phyloP scores from a whole-genome alignment of 257 asterid genomes.

The Jacaranda mimosifolia region DNA sequence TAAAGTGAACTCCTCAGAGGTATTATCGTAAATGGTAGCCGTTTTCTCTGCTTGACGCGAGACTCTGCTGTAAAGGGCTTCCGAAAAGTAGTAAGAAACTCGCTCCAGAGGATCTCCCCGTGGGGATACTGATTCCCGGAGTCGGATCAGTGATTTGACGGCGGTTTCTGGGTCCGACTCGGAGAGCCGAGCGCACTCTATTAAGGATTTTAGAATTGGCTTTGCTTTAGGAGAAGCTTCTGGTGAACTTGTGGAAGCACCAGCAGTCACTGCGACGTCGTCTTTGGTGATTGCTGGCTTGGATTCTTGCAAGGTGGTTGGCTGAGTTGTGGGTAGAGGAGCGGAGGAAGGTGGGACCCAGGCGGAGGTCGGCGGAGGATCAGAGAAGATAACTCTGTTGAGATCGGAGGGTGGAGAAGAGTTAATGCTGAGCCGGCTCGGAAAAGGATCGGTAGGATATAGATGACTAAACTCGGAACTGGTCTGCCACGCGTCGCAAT shows the following conservation, averaged over 20 bases:
- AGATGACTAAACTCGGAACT: constrained; percentile 54
- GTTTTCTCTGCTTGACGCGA: constrained; percentile 41
- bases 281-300: constrained; percentile 35
- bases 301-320: constrained; percentile 18
- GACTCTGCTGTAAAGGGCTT: constrained; percentile 70
- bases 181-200: constrained; percentile 71
- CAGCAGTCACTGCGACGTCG: constrained; percentile 37
- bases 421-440: constrained; percentile 56
- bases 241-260: constrained; percentile 51
- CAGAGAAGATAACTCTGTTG: constrained; percentile 64
- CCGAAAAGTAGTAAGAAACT: constrained; percentile 77
- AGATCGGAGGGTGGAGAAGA: constrained; percentile 74
- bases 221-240: constrained; percentile 48
- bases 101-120: constrained; percentile 81
- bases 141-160: constrained; percentile 60
- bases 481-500: constrained; percentile 80
- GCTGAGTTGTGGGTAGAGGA: constrained; percentile 30
- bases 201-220: constrained; percentile 65
- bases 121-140: constrained; percentile 65
- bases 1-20: constrained; percentile 75
- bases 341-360: constrained; percentile 49
- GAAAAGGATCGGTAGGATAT: constrained; percentile 69
- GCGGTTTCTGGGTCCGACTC: constrained; percentile 76
- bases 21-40: constrained; percentile 42
- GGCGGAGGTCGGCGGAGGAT: constrained; percentile 47